Conservation (phyloP, 2,329 filamentous ascomycete species). For the Venturia oleaginea region DNA sequence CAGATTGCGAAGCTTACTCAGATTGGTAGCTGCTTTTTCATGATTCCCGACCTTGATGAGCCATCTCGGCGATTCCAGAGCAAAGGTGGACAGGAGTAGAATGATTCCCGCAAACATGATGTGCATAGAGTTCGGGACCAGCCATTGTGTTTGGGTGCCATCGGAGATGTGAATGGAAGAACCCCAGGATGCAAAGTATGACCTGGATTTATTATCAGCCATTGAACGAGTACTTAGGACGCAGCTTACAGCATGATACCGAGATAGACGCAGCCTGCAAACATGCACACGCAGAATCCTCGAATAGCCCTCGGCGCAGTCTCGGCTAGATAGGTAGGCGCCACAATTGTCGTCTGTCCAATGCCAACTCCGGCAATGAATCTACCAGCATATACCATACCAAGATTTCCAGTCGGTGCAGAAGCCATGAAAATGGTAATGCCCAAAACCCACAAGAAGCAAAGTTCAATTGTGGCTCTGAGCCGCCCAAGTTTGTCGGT, state of each 20-base stretch:
- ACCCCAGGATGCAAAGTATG: slow-evolving; percentile 60
- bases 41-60: slow-evolving; percentile 38
- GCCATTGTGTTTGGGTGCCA: slow-evolving; percentile 37
- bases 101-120: slow-evolving; percentile 70
- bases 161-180: slow-evolving; percentile 43
- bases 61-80: slow-evolving; percentile 54
- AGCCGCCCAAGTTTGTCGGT: slow-evolving; percentile 36
- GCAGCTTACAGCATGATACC: slow-evolving; percentile 57
- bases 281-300: slow-evolving; percentile 64
- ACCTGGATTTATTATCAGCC: slow-evolving; percentile 22
- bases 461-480: slow-evolving; percentile 35
- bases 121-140: slow-evolving; percentile 65
- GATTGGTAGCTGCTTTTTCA: slow-evolving; percentile 40
- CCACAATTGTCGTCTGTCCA: slow-evolving; percentile 50
- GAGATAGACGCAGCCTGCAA: slow-evolving; percentile 63
- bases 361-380: slow-evolving; percentile 60
- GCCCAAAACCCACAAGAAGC: slow-evolving; percentile 31
- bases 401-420: slow-evolving; percentile 27
- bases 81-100: slow-evolving; percentile 58
- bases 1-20: slow-evolving; percentile 52
- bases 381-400: slow-evolving; percentile 53
- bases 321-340: slow-evolving; percentile 60
- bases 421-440: slow-evolving; percentile 33
- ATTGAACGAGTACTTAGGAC: not conserved
- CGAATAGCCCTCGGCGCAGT: slow-evolving; percentile 60